These are phyloP conservation scores for Nephelium lappaceum DNA, from an alignment of 345 rosid species.

Conservation along the genomic window DNA sequence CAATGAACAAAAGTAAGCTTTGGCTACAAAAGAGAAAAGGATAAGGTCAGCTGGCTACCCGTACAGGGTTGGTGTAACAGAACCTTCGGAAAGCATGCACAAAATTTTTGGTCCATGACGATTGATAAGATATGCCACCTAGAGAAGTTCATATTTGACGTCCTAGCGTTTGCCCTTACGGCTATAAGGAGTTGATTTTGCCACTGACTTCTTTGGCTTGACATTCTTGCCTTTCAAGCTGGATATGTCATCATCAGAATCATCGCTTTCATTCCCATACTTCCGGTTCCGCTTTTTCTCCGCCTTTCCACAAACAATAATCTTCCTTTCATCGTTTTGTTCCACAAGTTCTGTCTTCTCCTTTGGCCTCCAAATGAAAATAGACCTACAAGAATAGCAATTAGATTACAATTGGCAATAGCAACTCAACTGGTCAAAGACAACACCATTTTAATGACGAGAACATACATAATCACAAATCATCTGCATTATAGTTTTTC, in stretches of 20 bases:
- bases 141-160: background rate
- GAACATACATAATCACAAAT: background rate
- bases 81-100: background rate
- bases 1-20: background rate
- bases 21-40: background rate
- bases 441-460: no score
- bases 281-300: constrained; percentile 55
- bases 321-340: constrained; percentile 56
- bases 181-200: constrained; percentile 30
- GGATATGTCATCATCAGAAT: constrained; percentile 54
- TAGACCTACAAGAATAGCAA: constrained; percentile 56
- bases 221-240: constrained; percentile 55
- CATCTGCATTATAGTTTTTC: no score
- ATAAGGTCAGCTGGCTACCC: background rate
- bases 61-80: background rate
- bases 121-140: no score
- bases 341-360: constrained; percentile 51
- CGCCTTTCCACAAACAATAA: constrained; percentile 51
- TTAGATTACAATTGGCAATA: background rate
- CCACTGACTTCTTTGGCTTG: constrained; percentile 38
- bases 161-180: constrained; percentile 43
- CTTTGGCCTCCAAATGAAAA: constrained; percentile 90
- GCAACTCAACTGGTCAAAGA: background rate
- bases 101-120: background rate
- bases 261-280: constrained; percentile 43